Base-by-base conservation (phyloP, 495 filamentous ascomycete species). In the Tetracladium marchalianum region DNA sequence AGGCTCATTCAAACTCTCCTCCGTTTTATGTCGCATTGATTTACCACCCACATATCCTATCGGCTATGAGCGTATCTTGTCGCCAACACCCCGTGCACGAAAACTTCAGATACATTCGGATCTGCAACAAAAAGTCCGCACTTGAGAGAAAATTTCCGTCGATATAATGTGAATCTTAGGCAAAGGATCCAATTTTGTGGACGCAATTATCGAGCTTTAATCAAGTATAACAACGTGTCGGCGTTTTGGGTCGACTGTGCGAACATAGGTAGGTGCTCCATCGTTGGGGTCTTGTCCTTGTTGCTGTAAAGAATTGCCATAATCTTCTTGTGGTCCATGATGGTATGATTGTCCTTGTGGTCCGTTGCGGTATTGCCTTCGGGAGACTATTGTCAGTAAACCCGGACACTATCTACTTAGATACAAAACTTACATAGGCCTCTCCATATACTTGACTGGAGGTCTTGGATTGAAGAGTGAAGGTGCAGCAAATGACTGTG, bases 361-460 rank as follows among this genome's bases (percentile, higher is more conserved):
- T 36, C 46, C 43, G 12, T 46, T 37, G 10, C 12, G 15, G 17
- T 35, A 13, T 13, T 42, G 17, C 31, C 46, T 49, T 12, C 34
- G 15, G 15, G 1, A 46, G 18, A 46, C 4, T 11, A 35, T 39
- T 15, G 33, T 39, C 10, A 39, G 35, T 15, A 31, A 47, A 32
- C 15, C 17, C 18, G 13, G 7, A 39, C 3, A 2, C 12, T 16
- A 39, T 39, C 22, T 11, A n/a, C n/a, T 19, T 33, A 39, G 31
- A 10, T 11, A 27, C 24, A 24, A 35, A 10, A 47, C 55, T 58
- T 54, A 58, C 55, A 52, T 33, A n/a, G 51, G 48, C 47, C 55
- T 47, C 24, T 58, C 44, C 5, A 41, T 11, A 41, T 53, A 46
- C 33, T 31, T 32, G 2, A 46, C 40, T 35, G 50, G 54, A 53